Conservation (phyloP, 1,284 basidiomycete genomes). For the Irpex rosettiformis region DNA sequence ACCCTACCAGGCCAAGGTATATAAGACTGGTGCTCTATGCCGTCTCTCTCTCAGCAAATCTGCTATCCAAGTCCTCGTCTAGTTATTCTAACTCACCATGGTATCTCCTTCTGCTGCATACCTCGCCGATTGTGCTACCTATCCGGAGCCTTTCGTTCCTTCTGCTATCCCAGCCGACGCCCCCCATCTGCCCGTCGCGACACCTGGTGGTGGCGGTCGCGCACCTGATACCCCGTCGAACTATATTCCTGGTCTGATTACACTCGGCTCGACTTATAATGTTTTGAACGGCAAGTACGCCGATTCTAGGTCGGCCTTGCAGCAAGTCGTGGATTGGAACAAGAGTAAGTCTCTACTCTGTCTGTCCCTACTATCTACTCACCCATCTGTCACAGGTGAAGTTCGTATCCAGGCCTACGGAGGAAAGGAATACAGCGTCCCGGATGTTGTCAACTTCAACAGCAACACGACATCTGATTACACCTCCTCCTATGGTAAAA, state of each 20-base stretch:
- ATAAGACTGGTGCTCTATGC: too few species aligned
- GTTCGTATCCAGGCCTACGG: not conserved
- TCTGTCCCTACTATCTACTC: too few species aligned
- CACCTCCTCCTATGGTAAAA: not conserved
- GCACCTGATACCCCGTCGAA: not conserved
- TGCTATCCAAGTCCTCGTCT: not conserved
- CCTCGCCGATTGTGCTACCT: not conserved
- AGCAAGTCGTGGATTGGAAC: slow-evolving; percentile 2
- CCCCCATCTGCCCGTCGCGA: not conserved
- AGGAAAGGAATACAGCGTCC: not conserved
- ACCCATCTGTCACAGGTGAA: too few species aligned
- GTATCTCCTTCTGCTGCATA: not conserved
- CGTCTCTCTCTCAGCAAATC: too few species aligned
- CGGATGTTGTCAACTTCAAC: not conserved
- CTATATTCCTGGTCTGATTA: slow-evolving; percentile 2
- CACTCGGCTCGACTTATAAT: not conserved
- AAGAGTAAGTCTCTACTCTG: not conserved
- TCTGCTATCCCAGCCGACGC: not conserved
- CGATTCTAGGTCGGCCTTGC: not conserved
- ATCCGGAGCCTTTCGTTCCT: not conserved
- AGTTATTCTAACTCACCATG: not conserved
- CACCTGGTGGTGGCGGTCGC: not conserved
- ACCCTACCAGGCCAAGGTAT: too few species aligned
- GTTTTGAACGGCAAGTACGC: not conserved
- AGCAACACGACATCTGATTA: not conserved